Evolutionary conservation across 768 basidiomycete species (phyloP), one percentile per base, ranked within the genome.

Genomic region (Agaricus sinodeliciosus): DNA sequence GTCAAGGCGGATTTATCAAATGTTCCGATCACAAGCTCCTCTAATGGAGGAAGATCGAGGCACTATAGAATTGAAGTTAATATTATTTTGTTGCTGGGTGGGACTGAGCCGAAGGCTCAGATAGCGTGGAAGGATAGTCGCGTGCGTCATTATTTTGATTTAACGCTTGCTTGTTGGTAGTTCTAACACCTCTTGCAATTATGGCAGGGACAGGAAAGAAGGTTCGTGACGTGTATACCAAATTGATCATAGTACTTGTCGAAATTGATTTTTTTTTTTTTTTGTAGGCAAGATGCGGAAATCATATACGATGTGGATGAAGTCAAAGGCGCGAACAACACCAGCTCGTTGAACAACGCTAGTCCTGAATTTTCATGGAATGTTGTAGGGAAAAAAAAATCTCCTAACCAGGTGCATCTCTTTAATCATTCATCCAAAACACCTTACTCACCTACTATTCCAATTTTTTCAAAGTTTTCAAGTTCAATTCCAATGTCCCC

Each of bases 51-150:
- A 31, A 53, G 57, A 22, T 31, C 49, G 18, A 40, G 5, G 4
- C 68, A 63, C 37, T 72, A 63, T 43, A 37, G 44, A 31, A 51
- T 70, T 11, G 36, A 62, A 1, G 72, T 58, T 44, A 67, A 72
- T 9, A 60, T 80, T 1, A 58, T 79, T 11, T 58, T 81, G n/a
- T 60, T 71, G 2, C 75, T 81, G 50, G 79, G 79, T 1, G 56
- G 75, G 37, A 79, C 77, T 0, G 79, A 80, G 55, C 58, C 79
- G 51, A 71, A 66, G 51, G 79, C 77, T 0, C 72, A 78, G 37
- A 67, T 80, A 48, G 63, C 67, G 19, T 81, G 79, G 77, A 58
- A 62, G 47, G 76, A 79, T 31, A 31, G 31, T 31, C 67, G 71
- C 48, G 78, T 78, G 54, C 25, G 76, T 46, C 25, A 11, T 28